Evolutionary conservation across 2,329 filamentous ascomycete species (phyloP).

Genomic region (Cladophialophora chaetospira): DNA sequence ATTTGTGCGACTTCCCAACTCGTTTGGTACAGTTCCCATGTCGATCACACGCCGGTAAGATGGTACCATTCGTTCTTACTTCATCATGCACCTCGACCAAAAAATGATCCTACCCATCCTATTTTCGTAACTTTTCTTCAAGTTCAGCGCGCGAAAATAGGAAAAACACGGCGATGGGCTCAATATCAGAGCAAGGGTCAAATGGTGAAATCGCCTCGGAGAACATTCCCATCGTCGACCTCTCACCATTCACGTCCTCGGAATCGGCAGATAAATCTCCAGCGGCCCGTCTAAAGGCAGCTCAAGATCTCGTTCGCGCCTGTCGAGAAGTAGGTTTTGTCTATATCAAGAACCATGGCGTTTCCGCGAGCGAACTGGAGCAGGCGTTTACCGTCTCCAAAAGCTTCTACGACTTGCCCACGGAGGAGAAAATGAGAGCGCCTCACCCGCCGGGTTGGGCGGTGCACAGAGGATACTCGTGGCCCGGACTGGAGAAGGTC

Average conservation of each 20-base stretch:
- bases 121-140: no score
- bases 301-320: conserved; percentile 42
- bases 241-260: conserved; percentile 40
- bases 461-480: conserved; percentile 59
- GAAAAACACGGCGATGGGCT: conserved; percentile 7
- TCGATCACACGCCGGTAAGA: no score
- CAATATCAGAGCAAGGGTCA: neutral
- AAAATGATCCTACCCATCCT: no score
- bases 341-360: conserved; percentile 53
- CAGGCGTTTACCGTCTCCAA: conserved; percentile 50
- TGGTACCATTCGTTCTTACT: no score
- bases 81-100: no score
- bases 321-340: conserved; percentile 52
- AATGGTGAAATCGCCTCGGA: neutral
- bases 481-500: conserved; percentile 58
- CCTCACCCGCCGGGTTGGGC: conserved; percentile 53
- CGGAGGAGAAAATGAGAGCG: conserved; percentile 51
- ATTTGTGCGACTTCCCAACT: no score
- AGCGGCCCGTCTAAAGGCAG: conserved; percentile 33
- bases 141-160: no score
- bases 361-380: conserved; percentile 42
- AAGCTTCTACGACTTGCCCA: conserved; percentile 48
- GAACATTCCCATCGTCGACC: conserved; percentile 45
- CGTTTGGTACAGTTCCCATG: no score
- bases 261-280: conserved; percentile 27